Evolutionary conservation across 768 basidiomycete genomes (phyloP), one percentile per base, ranked within the genome.

Genomic region (Leccinum disarticulatum): DNA sequence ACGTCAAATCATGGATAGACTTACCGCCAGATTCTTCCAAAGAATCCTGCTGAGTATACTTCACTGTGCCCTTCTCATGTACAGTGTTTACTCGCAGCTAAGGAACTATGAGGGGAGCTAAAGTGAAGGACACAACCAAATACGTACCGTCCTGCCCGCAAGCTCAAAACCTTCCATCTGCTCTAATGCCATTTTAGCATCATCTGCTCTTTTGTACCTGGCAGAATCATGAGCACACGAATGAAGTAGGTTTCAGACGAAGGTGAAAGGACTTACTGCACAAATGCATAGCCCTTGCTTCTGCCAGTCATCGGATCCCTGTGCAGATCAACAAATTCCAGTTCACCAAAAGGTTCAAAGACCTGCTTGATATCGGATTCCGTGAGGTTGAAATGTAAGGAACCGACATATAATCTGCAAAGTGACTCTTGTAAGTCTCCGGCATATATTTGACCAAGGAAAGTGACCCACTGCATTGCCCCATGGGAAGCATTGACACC

Each of bases 101-200:
- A 13, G 54, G 52, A 59, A 61, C 8, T 27, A 62, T 67, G 27
- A 59, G 56, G 59, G 28, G 63, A 58, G 53, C 70, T 54, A 49
- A 61, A 56, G 54, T 27, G 41, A 38, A 61, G 52, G 66, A 55
- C 17, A 61, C 41, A 41, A 43, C 48, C 9, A 52, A 28, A 55
- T 17, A 61, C 47, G 46, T 86, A 95, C 94, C 61, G 90, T 91
- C 59, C 97, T 87, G 43, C 97, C 97, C 55, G 97, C 97, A 58
- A 99, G 83, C 68, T 97, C 94, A 70, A 99, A 99, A 30, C 93
- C 93, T 79, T 98, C 95, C 97, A 99, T 99, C 67, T 98, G 93
- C 69, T 97, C 94, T 48, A 99, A 76, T 27, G 97, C 97, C 88
- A 95, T 95, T 72, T 90, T 90, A 27, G 97, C 96, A 71, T 98